Evolutionary conservation across 108 stramenopile genomes (phyloP).

Genomic region (Mediolabrus comicus): DNA sequence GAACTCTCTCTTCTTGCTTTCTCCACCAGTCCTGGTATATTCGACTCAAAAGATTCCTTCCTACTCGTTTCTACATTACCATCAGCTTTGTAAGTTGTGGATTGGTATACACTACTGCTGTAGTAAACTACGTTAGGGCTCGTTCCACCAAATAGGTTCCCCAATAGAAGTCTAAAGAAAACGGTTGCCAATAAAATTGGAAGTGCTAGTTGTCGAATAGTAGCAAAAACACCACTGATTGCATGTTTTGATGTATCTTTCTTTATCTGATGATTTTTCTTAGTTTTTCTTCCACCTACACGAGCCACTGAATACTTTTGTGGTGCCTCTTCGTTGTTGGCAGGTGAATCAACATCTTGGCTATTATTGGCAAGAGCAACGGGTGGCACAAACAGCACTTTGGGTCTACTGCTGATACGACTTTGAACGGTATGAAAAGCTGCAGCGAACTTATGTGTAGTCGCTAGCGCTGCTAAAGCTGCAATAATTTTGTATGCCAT

Average conservation of each 20-base stretch:
- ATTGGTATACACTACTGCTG: slow-evolving; percentile 47
- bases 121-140: slow-evolving; percentile 37
- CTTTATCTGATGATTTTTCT: neutral
- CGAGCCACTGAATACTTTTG: slow-evolving; percentile 18
- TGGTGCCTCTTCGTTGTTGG: neutral
- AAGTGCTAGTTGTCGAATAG: slow-evolving; percentile 16
- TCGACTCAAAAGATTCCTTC: slow-evolving; percentile 46
- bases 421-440: too few species aligned
- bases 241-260: neutral
- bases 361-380: too few species aligned
- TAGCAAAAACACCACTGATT: neutral
- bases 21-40: slow-evolving; percentile 40
- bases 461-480: too few species aligned
- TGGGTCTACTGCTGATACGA: too few species aligned
- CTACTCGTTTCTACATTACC: slow-evolving; percentile 45
- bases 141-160: slow-evolving; percentile 25
- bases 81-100: slow-evolving; percentile 34
- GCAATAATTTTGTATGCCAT: too few species aligned
- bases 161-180: slow-evolving; percentile 12
- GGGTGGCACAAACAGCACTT: too few species aligned
- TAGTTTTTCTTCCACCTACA: slow-evolving; percentile 26
- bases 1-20: slow-evolving; percentile 1
- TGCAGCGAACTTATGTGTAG: too few species aligned
- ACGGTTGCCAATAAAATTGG: slow-evolving; percentile 7
- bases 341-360: too few species aligned